These are phyloP conservation scores for Microstegium vimineum DNA, from an alignment of 176 grass and related monocot genomes.

Conservation along the genomic window DNA sequence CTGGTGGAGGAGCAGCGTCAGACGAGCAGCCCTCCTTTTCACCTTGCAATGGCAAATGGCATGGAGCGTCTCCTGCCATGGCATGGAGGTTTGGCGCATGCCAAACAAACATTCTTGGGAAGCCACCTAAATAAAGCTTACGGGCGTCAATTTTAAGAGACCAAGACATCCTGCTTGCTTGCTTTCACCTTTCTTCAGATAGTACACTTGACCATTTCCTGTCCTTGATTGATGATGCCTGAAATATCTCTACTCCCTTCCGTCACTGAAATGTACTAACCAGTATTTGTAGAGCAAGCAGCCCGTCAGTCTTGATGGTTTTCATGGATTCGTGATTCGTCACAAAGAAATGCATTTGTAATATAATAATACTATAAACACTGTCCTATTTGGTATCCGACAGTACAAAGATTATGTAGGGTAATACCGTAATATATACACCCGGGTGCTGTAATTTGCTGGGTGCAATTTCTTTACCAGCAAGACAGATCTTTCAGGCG, in stretches of 20 bases:
- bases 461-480: neutral
- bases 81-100: neutral
- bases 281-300: neutral
- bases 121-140: constrained; percentile 26
- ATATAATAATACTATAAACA: neutral
- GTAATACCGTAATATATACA: neutral
- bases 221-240: neutral
- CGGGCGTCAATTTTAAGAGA: constrained; percentile 32
- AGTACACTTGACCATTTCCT: constrained; percentile 4
- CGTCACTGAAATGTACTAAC: neutral
- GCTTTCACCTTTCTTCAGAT: constrained; percentile 16
- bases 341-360: neutral
- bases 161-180: constrained; percentile 28
- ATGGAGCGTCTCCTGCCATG: neutral
- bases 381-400: neutral
- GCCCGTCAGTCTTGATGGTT: neutral
- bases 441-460: neutral
- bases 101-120: constrained; percentile 45
- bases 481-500: constrained; percentile 16
- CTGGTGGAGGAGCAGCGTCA: constrained; percentile 10
- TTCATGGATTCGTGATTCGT: neutral
- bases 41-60: neutral
- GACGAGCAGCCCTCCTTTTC: neutral
- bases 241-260: neutral
- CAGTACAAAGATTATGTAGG: constrained; percentile 15